Conservation (phyloP, 495 filamentous ascomycete genomes). For the Coniosporium apollinis region DNA sequence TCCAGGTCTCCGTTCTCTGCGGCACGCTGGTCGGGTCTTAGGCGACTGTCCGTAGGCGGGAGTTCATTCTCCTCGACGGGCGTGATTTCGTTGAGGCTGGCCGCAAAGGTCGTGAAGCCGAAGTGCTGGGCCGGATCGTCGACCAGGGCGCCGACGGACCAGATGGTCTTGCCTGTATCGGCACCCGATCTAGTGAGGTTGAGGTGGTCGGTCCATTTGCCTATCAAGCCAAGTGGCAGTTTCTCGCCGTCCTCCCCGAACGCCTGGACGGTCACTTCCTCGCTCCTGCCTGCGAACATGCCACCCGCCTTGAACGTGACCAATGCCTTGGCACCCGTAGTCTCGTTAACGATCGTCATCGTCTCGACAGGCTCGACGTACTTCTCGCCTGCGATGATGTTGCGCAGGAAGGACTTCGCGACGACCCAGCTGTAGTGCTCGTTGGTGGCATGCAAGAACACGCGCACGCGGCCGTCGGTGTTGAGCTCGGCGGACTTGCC, state of each 20-base stretch:
- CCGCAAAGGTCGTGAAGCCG: conserved; percentile 76
- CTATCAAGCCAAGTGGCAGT: conserved; percentile 44
- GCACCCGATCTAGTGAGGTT: conserved; percentile 37
- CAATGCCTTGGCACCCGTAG: conserved; percentile 57
- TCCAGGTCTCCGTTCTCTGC: conserved; percentile 72
- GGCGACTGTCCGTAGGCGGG: conserved; percentile 62
- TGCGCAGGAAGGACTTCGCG: conserved; percentile 79
- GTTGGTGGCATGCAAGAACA: conserved; percentile 50
- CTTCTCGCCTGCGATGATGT: conserved; percentile 95
- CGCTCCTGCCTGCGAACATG: conserved; percentile 88
- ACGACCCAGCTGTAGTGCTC: conserved; percentile 73
- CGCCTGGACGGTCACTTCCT: conserved; percentile 66
- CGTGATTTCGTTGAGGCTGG: conserved; percentile 76
- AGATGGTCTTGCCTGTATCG: conserved; percentile 41
- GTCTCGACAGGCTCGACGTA: conserved; percentile 89
- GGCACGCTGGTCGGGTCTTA: conserved; percentile 85
- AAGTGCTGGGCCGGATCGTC: conserved; percentile 60
- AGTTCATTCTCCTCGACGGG: conserved; percentile 52
- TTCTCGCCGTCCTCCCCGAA: conserved; percentile 45
- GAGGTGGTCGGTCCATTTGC: conserved; percentile 72
- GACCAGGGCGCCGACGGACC: conserved; percentile 61
- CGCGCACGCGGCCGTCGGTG: conserved; percentile 70
- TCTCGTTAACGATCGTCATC: conserved; percentile 69
- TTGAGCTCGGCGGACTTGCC: conserved; percentile 87
- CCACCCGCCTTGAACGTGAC: conserved; percentile 82